Conservation (phyloP, 108 stramenopile species). For the Schizochytrium sp. region DNA sequence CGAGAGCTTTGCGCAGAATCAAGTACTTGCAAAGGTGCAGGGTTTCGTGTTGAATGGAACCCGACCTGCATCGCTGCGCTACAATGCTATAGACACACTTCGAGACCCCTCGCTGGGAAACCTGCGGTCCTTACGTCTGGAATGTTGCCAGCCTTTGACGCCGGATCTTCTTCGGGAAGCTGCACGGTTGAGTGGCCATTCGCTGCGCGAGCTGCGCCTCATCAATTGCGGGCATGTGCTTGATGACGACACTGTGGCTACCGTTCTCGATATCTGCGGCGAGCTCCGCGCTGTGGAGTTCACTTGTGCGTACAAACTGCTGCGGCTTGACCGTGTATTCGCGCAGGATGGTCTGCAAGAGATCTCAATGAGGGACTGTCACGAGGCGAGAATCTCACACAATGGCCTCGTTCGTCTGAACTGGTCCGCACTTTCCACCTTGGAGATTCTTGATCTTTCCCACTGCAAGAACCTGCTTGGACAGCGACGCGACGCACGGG, state of each 20-base stretch:
- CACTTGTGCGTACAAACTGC: slow-evolving; percentile 3
- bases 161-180: neutral
- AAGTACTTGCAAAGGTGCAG: neutral
- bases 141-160: neutral
- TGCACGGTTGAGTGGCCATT: neutral
- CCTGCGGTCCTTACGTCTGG: neutral
- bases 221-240: slow-evolving; percentile 3
- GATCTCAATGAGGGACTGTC: neutral
- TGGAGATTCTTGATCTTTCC: neutral
- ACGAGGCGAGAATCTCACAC: neutral
- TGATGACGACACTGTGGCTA: neutral
- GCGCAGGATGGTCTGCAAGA: neutral
- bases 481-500: neutral
- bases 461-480: neutral
- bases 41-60: too few relatives aligned
- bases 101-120: neutral
- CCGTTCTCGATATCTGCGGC: neutral
- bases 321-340: neutral
- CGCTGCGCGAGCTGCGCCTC: neutral
- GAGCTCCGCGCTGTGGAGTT: neutral
- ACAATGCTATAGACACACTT: too few relatives aligned
- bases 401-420: neutral
- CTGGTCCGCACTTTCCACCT: neutral
- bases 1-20: neutral
- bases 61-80: too few relatives aligned